Conservation (phyloP, 2,329 filamentous ascomycete species). For the Scopulariopsis brevicaulis region DNA sequence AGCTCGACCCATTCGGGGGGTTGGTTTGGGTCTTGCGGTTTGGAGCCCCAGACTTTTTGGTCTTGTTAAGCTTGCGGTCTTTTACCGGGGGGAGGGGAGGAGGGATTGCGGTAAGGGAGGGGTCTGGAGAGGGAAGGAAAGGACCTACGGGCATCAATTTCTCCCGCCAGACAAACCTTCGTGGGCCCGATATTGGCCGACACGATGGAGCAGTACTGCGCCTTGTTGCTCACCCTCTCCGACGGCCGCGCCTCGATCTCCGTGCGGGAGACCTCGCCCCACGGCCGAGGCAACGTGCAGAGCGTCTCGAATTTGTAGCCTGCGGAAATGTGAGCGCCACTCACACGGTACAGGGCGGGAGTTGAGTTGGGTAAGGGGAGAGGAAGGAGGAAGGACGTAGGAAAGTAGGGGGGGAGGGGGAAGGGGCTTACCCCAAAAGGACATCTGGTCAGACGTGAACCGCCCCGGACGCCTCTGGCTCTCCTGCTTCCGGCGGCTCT, state of each 20-base stretch:
- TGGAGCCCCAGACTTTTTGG: constrained; percentile 67
- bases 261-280: constrained; percentile 60
- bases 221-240: constrained; percentile 71
- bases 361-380: not conserved
- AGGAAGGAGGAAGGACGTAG: not conserved
- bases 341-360: not conserved
- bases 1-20: constrained; percentile 89
- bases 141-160: constrained; percentile 73
- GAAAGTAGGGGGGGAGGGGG: not conserved
- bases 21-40: constrained; percentile 52
- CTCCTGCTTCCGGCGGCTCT: constrained; percentile 44
- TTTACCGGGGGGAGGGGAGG: not conserved
- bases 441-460: constrained; percentile 68
- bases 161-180: constrained; percentile 72
- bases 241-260: constrained; percentile 68
- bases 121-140: not conserved
- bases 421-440: constrained; percentile 66
- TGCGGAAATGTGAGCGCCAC: constrained; percentile 19
- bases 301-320: constrained; percentile 96
- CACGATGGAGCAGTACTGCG: constrained; percentile 93
- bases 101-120: not conserved
- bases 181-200: constrained; percentile 73
- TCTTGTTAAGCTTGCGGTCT: not conserved
- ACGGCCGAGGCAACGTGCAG: constrained; percentile 62
- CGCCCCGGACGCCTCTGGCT: constrained; percentile 26